These are phyloP conservation scores for Lagerstroemia speciosa DNA, from an alignment of 345 rosid species.

Conservation along the genomic window DNA sequence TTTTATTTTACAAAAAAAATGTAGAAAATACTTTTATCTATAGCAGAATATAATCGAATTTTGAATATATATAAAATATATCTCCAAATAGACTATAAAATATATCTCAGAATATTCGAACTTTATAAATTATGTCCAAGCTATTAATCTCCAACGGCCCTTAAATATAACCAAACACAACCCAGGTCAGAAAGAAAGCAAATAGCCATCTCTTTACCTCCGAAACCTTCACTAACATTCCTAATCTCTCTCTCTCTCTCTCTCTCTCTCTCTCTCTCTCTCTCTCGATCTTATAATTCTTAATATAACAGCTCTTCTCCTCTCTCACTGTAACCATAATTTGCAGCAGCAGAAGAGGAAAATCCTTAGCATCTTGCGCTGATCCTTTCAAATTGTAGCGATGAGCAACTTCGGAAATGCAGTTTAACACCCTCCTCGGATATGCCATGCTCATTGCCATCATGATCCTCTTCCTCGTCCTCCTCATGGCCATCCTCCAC, in stretches of 20 bases:
- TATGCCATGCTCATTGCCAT: slow-evolving; percentile 69
- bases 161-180: no score
- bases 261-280: background rate
- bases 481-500: slow-evolving; percentile 58
- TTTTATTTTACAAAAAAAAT: no score
- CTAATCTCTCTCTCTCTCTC: background rate
- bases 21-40: no score
- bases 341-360: background rate
- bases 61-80: no score
- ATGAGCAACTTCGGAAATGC: background rate
- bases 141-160: no score
- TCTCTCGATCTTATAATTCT: background rate
- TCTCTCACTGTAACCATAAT: background rate
- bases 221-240: slow-evolving; percentile 33
- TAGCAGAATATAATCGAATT: no score
- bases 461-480: slow-evolving; percentile 52
- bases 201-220: background rate
- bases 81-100: no score
- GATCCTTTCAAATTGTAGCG: background rate
- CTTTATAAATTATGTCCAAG: no score
- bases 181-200: no score
- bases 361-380: background rate
- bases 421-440: slow-evolving; percentile 8
- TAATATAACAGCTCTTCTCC: background rate
- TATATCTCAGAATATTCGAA: no score